Evolutionary conservation across 441 rosid species (phyloP), one percentile per base, ranked within the genome.

Genomic region (Raphanus hybrid): DNA sequence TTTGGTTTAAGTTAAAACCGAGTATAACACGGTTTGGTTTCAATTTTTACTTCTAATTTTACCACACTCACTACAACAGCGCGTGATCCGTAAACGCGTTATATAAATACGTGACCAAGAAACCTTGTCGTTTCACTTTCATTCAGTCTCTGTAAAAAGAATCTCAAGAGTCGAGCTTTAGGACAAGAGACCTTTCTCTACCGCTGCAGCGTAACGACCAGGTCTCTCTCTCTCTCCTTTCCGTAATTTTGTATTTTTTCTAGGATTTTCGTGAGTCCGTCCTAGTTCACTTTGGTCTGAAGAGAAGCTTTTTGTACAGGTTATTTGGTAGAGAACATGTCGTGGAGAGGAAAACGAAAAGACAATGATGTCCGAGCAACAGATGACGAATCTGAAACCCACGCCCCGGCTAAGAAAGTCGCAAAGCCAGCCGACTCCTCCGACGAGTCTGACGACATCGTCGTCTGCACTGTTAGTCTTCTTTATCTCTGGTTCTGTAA

Each of bases 261-360:
- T 23, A 23, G 26, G 26, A 23, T 23, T 23, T 23, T 23, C 26
- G 26, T 23, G 26, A 23, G 26, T 23, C 23, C 23, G 23, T 20
- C 26, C 26, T 23, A 23, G 34, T 29, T 29, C 5, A 29, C 5
- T 29, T 29, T 29, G 34, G 34, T 29, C 34, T 29, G 34, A 29
- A 29, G 34, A 29, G 5, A 23, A 29, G 34, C 0, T 29, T 29
- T 29, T 29, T 29, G 5, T 29, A 29, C n/a, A 78, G 75, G 23
- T 59, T 1, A 12, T 64, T 52, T 52, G 64, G 23, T 59, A n/a
- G 41, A n/a, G 34, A 63, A 80, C 45, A 35, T 35, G 39, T 84
- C 95, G 34, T 80, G 73, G 14, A 91, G 83, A 82, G 91, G 97
- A 64, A 92, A 94, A 87, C 78, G 98, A 34, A 92, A 87, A 83